These are phyloP conservation scores for Aquilaria malaccensis DNA, from an alignment of 345 rosid species.

Conservation along the genomic window DNA sequence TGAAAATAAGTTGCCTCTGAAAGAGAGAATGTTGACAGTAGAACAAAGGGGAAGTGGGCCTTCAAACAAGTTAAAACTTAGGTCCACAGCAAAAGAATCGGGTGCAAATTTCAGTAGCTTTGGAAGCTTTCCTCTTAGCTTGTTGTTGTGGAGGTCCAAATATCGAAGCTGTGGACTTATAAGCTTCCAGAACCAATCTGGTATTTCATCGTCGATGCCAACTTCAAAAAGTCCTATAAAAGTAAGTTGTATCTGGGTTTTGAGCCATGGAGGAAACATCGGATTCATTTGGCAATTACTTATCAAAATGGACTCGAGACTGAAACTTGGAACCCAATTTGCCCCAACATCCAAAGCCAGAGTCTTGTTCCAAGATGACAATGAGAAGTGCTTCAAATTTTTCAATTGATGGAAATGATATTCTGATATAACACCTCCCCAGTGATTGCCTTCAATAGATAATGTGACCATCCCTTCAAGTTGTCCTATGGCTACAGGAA, in stretches of 20 bases:
- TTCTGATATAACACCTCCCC: constrained; percentile 24
- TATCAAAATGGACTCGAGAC: constrained; percentile 13
- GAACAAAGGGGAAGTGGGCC: constrained; percentile 4
- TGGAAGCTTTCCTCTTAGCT: constrained; percentile 5
- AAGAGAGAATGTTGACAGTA: neutral
- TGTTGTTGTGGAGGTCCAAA: neutral
- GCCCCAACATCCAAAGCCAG: constrained; percentile 22
- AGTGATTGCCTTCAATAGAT: constrained; percentile 16
- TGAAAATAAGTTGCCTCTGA: constrained; percentile 5
- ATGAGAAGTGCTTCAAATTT: constrained; percentile 1
- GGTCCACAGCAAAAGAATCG: neutral
- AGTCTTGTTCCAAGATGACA: constrained; percentile 11
- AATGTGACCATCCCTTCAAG: constrained; percentile 11
- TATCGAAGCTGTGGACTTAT: neutral
- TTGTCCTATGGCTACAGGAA: constrained; percentile 22
- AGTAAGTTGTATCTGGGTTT: constrained; percentile 16
- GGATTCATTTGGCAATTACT: constrained; percentile 27
- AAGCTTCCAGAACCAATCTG: constrained; percentile 25
- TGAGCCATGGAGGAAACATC: constrained; percentile 29
- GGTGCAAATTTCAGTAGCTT: neutral
- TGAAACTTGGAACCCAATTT: constrained; percentile 30
- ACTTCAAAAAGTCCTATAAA: constrained; percentile 12
- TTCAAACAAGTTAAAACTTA: constrained; percentile 2
- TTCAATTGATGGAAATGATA: constrained; percentile 22
- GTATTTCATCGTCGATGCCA: constrained; percentile 19